Conservation (phyloP, 73 alveolate genomes). For the Uronychia setigera region DNA sequence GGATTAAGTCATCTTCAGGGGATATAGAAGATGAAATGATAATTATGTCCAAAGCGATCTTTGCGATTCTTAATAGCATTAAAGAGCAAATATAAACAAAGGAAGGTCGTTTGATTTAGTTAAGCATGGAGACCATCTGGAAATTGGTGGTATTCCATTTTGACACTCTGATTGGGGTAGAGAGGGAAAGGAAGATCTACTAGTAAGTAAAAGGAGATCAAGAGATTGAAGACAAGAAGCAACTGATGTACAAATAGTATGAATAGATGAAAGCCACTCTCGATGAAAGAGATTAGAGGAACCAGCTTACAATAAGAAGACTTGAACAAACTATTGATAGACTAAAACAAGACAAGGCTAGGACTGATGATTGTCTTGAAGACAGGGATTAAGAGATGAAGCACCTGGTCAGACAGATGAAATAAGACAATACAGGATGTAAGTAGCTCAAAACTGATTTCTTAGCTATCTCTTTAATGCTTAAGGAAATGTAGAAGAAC, state of each 20-base stretch:
- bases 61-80: not conserved
- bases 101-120: not conserved
- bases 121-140: not conserved
- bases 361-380: not conserved
- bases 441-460: not conserved
- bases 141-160: not conserved
- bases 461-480: not conserved
- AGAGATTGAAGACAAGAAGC: not conserved
- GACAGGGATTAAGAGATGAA: not conserved
- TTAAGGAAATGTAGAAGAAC: not conserved
- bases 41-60: not conserved
- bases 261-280: not conserved
- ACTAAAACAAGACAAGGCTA: not conserved
- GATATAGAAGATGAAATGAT: not conserved
- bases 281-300: not conserved
- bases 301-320: not conserved
- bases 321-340: not conserved
- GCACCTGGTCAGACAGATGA: not conserved
- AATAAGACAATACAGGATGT: not conserved
- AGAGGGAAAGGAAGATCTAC: not conserved
- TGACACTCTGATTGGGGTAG: not conserved
- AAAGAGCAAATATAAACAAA: not conserved
- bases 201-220: not conserved
- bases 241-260: not conserved
- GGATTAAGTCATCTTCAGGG: not conserved